Evolutionary conservation across 495 filamentous ascomycete species (phyloP).

Genomic region (Penicillium diatomitis): DNA sequence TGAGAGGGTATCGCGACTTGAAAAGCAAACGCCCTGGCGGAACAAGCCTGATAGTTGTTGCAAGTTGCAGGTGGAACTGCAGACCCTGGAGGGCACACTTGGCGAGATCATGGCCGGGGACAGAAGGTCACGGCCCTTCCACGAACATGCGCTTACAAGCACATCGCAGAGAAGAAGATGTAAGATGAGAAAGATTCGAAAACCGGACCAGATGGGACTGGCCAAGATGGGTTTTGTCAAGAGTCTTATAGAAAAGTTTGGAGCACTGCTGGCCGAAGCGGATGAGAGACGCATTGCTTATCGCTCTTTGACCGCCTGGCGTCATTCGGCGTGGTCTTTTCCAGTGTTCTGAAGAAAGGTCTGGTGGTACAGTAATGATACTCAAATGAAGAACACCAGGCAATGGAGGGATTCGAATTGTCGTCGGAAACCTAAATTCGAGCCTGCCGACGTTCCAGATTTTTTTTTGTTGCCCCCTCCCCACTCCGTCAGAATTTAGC

Average conservation of each 20-base stretch:
- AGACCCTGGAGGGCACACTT: slow-evolving; percentile 26
- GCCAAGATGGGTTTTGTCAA: neutral
- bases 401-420: too few relatives aligned
- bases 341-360: neutral
- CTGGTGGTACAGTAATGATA: neutral
- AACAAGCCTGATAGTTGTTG: slow-evolving; percentile 21
- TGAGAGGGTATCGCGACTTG: neutral
- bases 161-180: neutral
- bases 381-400: neutral
- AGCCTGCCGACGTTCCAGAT: too few relatives aligned
- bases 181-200: neutral
- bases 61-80: slow-evolving; percentile 32
- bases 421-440: too few relatives aligned
- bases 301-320: slow-evolving; percentile 25
- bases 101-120: slow-evolving; percentile 20
- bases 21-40: slow-evolving; percentile 12
- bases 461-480: too few relatives aligned
- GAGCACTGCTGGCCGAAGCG: slow-evolving; percentile 8
- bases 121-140: slow-evolving; percentile 5
- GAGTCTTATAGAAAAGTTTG: slow-evolving; percentile 13
- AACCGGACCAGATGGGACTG: neutral
- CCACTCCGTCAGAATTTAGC: too few relatives aligned
- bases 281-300: slow-evolving; percentile 14
- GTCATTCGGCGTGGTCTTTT: slow-evolving; percentile 7
- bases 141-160: neutral